phyloP scores from a whole-genome alignment of 495 filamentous ascomycete genomes.

The Penicillium goetzii region DNA sequence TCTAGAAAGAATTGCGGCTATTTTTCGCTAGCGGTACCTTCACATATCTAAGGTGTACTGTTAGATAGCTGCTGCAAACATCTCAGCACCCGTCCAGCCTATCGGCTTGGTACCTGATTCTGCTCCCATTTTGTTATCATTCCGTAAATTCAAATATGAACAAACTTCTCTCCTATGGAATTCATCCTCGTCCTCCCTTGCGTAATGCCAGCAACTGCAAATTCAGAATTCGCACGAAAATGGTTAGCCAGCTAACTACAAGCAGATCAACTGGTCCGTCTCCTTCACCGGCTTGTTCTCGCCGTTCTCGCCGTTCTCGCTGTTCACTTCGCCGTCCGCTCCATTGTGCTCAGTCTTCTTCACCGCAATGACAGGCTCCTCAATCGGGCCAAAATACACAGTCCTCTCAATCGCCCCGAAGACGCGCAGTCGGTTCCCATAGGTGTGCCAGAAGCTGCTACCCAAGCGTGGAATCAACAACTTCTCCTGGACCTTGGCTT shows the following conservation, averaged over 20 bases:
- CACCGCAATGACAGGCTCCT: background rate
- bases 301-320: background rate
- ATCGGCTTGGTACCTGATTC: background rate
- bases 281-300: background rate
- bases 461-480: slow-evolving; percentile 53
- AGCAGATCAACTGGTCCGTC: background rate
- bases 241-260: background rate
- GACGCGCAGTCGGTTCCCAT: slow-evolving; percentile 66
- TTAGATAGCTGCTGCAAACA: slow-evolving; percentile 74
- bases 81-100: slow-evolving; percentile 19
- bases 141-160: background rate
- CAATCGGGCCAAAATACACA: slow-evolving; percentile 36
- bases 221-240: background rate
- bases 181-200: background rate
- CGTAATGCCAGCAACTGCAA: background rate
- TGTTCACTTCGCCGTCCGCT: background rate
- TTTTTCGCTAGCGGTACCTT: slow-evolving; percentile 80
- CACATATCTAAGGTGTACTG: slow-evolving; percentile 61
- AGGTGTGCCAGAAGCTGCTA: slow-evolving; percentile 62
- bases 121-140: background rate
- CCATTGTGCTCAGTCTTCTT: background rate
- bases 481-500: slow-evolving; percentile 19
- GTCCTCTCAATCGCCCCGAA: slow-evolving; percentile 65
- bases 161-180: background rate
- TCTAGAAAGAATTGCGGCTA: slow-evolving; percentile 60